Evolutionary conservation across 345 rosid species (phyloP), one percentile per base, ranked within the genome.

Genomic region (Hibiscus mutabilis): DNA sequence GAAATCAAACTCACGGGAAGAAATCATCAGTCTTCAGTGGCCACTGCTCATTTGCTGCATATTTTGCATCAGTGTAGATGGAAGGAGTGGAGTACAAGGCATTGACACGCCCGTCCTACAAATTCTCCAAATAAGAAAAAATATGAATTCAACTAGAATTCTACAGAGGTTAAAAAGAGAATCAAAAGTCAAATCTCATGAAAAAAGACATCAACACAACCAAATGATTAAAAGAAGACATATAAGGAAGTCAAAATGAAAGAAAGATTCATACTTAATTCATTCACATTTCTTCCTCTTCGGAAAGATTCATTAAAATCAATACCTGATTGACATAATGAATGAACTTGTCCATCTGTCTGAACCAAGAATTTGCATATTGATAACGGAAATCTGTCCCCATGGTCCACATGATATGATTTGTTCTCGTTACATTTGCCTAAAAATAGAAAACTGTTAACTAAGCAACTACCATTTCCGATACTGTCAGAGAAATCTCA

Each of bases 301-400:
- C 12, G 24, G 33, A 35, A 35, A 68, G 47, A 53, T 10, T 69
- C 31, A 24, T n/a, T 14, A 22, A 60, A 49, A 9, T 60, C 19
- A 44, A 49, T 86, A 91, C 98, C 96, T 82, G 69, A 75, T 91
- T 93, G 65, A 93, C 94, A 82, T 93, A 93, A 82, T 91, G 97
- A 77, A 93, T 89, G 80, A 91, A 91, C 84, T 93, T 93, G 86
- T 93, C 98, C 83, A 91, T 93, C 82, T 93, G 97, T 83, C 94
- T 84, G 78, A 87, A 93, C 97, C 98, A 93, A 60, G 98, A 89
- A 77, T 84, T 76, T 65, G 98, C 98, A 77, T 91, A 93, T 73
- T 91, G 98, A 80, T 93, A 93, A 57, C 96, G 90, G 73, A 93
- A 93, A 80, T 93, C 98, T 35, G 97, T 89, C 76, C 97, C 98